Conservation (phyloP, 139 green algal genomes). For the Ettlia oleoabundans region DNA sequence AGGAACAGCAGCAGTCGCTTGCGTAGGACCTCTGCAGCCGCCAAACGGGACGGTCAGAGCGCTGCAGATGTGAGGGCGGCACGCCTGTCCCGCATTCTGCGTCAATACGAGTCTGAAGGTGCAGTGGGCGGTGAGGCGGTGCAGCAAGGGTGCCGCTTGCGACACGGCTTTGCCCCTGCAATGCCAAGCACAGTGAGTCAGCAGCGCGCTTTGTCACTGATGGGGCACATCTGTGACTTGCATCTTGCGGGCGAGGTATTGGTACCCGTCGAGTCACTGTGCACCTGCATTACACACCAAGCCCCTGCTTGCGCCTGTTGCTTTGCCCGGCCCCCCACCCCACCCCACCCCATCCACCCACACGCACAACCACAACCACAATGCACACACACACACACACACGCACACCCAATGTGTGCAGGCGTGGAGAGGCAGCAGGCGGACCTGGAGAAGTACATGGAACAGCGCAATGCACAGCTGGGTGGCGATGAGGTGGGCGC, state of each 20-base stretch:
- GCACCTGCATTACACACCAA: too few species aligned
- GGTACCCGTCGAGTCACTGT: too few species aligned
- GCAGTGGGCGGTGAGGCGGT: neutral
- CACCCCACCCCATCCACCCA: too few species aligned
- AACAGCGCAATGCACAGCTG: neutral
- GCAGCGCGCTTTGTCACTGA: too few species aligned
- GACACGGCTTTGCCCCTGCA: too few species aligned
- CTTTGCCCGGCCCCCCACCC: too few species aligned
- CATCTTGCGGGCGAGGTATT: too few species aligned
- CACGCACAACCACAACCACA: neutral
- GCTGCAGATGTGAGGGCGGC: neutral
- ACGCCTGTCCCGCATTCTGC: constrained; percentile 16
- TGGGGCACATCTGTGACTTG: too few species aligned
- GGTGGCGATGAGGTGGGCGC: neutral
- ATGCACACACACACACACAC: too few species aligned
- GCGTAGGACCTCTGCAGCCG: neutral
- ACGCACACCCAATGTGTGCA: too few species aligned
- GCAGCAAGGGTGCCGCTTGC: neutral
- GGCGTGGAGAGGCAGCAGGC: neutral
- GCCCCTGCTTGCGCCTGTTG: too few species aligned
- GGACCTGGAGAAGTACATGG: constrained; percentile 6
- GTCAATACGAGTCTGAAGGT: constrained; percentile 25
- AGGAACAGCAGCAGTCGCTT: neutral
- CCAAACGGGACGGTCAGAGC: neutral
- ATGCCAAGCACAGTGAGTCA: too few species aligned